Conservation (phyloP, 345 rosid species). For the Barbarea vulgaris region DNA sequence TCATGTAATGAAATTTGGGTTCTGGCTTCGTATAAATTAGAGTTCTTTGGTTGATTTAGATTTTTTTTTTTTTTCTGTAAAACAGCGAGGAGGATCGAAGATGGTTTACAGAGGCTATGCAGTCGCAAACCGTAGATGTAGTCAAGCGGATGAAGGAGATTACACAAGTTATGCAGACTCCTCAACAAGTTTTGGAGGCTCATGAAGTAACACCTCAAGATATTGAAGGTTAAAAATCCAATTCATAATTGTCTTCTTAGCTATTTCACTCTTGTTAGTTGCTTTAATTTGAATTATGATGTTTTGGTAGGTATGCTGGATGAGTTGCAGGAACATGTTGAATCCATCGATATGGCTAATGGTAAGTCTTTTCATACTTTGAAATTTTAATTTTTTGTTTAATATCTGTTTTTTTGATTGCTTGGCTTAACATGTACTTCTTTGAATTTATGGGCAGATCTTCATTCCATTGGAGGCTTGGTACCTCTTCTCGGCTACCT, state of each 20-base stretch:
- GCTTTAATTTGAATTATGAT: neutral
- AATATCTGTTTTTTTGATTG: neutral
- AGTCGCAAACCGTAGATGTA: constrained; percentile 75
- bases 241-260: neutral
- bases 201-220: constrained; percentile 72
- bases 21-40: no score
- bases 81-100: constrained; percentile 82
- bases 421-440: neutral
- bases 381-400: neutral
- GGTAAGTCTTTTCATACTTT: constrained; percentile 23
- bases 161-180: constrained; percentile 75
- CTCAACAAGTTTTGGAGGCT: constrained; percentile 66
- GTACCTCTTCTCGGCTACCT: constrained; percentile 35
- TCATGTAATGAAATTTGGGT: neutral
- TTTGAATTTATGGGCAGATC: constrained; percentile 23
- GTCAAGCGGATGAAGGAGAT: constrained; percentile 90
- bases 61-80: neutral
- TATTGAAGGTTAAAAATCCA: constrained; percentile 54
- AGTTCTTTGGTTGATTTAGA: neutral
- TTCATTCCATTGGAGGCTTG: constrained; percentile 38
- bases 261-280: neutral
- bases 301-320: constrained; percentile 34
- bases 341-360: constrained; percentile 41
- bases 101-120: constrained; percentile 98
- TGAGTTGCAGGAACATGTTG: constrained; percentile 43